phyloP scores from a whole-genome alignment of 169 alveolate species.

The Plasmodium knowlesi region DNA sequence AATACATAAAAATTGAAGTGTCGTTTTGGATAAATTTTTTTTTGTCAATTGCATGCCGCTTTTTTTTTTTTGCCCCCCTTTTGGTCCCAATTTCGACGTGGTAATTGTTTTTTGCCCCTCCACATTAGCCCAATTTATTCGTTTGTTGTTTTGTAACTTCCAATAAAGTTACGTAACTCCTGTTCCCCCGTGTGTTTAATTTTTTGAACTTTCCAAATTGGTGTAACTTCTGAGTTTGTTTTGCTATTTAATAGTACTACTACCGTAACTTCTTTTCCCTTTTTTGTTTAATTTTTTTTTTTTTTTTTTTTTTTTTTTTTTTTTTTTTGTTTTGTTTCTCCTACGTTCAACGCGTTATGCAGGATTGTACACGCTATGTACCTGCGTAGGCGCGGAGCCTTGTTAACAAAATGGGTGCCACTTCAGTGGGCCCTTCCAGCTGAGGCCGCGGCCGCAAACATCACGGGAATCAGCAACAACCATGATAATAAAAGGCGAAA shows the following conservation, averaged over 20 bases:
- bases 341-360: not conserved
- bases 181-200: not conserved
- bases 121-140: not conserved
- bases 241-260: not conserved
- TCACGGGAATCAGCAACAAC: not conserved
- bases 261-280: not conserved
- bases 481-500: not conserved
- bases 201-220: not conserved
- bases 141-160: not conserved
- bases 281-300: not conserved
- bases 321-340: not conserved
- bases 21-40: not conserved
- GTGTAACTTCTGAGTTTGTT: not conserved
- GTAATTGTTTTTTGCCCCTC: not conserved
- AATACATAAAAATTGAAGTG: not conserved
- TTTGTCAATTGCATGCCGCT: not conserved
- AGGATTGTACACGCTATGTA: not conserved
- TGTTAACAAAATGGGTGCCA: not conserved
- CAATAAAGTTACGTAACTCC: not conserved
- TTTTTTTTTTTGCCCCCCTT: not conserved
- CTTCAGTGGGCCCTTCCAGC: not conserved
- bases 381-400: not conserved
- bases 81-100: not conserved
- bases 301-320: not conserved
- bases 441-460: not conserved